Evolutionary conservation across 345 rosid genomes (phyloP), one percentile per base, ranked within the genome.

Genomic region (Pistacia integerrima): DNA sequence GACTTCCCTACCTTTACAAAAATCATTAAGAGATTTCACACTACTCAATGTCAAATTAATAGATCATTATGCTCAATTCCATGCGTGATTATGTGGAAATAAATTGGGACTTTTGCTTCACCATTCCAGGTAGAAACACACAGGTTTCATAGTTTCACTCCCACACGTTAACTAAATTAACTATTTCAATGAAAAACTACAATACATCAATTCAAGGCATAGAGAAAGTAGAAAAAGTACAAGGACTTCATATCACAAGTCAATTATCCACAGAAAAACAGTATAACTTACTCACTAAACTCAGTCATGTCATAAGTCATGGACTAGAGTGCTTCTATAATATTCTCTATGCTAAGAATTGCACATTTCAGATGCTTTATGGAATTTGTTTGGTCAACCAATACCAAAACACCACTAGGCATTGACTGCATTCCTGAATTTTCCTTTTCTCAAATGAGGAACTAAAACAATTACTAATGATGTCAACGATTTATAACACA

Each of bases 21-120:
- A 56, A 30, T 56, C 13, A 8, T 59, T 12, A 20, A 71, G 48
- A n/a, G 38, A 18, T 13, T 54, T 54, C 20, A n/a, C 33, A n/a
- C 4, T 18, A 59, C 30, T 59, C 63, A 59, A 73, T 48, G 67
- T 48, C 49, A 59, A 25, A 60, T 48, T 44, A 72, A 59, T 41
- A 33, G 11, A 41, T 57, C 54, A 38, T 36, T 56, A 20, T 71
- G 41, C 75, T 59, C 66, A 20, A 14, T 22, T 72, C 36, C 66
- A 59, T 4, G 5, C 22, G 10, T 8, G 65, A 35, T 13, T 59
- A 20, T 22, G 4, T 4, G 54, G 41, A 18, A 14, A 58, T 46
- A 44, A 25, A 22, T 20, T 22, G 56, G 44, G 25, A 4, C 14
- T 41, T 71, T 20, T 38, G 52, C 22, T 16, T 38, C 74, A 12